A percentile compares a stretch with the other conserved stretches of the same genome.
Evolutionary conservation across 164 flowering plant species (phyloP).

Genomic region (Piper longum): DNA sequence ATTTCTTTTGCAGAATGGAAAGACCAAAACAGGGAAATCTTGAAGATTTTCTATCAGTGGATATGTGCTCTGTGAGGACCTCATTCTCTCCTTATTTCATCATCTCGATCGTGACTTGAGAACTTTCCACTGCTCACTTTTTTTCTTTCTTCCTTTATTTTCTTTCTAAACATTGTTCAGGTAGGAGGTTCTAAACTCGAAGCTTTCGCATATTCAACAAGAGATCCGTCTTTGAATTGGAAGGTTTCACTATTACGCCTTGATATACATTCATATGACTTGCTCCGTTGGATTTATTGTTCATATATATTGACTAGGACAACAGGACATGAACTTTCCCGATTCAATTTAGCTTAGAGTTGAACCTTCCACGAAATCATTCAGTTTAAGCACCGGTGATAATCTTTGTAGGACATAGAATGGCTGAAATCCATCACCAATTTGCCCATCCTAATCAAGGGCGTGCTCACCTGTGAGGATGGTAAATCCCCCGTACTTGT

Average conservation of each 20-base stretch:
- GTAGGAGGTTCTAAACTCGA: slow-evolving; percentile 47
- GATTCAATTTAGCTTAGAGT: slow-evolving; percentile 3
- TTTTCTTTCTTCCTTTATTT: too few relatives aligned
- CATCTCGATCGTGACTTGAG: too few relatives aligned
- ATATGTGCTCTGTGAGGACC: slow-evolving; percentile 33
- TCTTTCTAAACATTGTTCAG: slow-evolving; percentile 13
- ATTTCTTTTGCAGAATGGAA: slow-evolving; percentile 46
- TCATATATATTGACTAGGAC: background rate
- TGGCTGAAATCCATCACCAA: slow-evolving; percentile 73
- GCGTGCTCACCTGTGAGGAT: slow-evolving; percentile 67
- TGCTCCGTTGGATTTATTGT: background rate
- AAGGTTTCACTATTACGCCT: slow-evolving; percentile 25
- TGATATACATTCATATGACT: slow-evolving; percentile 33
- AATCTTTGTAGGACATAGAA: slow-evolving; percentile 46
- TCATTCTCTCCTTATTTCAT: background rate
- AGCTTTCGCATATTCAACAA: slow-evolving; percentile 27
- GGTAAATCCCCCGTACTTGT: slow-evolving; percentile 24
- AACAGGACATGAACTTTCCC: too few relatives aligned
- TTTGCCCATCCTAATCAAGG: slow-evolving; percentile 76
- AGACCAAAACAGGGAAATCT: slow-evolving; percentile 48
- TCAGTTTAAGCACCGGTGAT: background rate
- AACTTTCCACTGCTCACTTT: too few relatives aligned
- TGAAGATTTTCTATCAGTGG: slow-evolving; percentile 57
- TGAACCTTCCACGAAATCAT: slow-evolving; percentile 59
- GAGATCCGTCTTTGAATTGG: slow-evolving; percentile 61